Conservation (phyloP, 148 eudicot species). For the Beta vulgaris region DNA sequence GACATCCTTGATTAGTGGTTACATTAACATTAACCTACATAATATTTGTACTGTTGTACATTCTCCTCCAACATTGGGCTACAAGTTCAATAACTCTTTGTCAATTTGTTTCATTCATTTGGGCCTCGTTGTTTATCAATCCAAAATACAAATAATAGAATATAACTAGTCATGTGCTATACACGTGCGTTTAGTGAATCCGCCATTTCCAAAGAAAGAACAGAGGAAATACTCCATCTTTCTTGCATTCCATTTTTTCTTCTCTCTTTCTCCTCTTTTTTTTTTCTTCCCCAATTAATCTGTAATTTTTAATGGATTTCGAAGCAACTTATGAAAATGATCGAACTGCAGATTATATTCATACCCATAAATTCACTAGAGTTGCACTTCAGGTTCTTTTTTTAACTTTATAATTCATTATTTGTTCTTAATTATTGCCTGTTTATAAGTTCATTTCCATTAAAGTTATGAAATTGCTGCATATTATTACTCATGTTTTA, state of each 20-base stretch:
- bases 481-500: not conserved
- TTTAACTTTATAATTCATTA: not conserved
- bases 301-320: conserved; percentile 43
- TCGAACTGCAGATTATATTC: conserved; percentile 58
- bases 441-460: not conserved
- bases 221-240: not conserved
- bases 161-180: not conserved
- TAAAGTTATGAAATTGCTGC: not conserved
- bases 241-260: not conserved
- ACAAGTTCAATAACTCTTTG: no score
- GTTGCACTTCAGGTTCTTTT: conserved; percentile 75
- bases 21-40: no score
- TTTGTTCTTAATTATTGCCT: not conserved
- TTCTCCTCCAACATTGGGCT: no score
- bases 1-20: no score
- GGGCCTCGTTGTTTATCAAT: not conserved
- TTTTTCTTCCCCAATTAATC: not conserved
- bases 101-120: no score
- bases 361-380: conserved; percentile 42
- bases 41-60: no score
- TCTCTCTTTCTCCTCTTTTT: not conserved
- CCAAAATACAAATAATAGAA: not conserved
- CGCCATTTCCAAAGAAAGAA: conserved; percentile 15
- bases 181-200: conserved; percentile 27
- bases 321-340: conserved; percentile 56